Base-by-base conservation (phyloP, 352 stramenopile genomes). In the Pythium brachiatum region DNA sequence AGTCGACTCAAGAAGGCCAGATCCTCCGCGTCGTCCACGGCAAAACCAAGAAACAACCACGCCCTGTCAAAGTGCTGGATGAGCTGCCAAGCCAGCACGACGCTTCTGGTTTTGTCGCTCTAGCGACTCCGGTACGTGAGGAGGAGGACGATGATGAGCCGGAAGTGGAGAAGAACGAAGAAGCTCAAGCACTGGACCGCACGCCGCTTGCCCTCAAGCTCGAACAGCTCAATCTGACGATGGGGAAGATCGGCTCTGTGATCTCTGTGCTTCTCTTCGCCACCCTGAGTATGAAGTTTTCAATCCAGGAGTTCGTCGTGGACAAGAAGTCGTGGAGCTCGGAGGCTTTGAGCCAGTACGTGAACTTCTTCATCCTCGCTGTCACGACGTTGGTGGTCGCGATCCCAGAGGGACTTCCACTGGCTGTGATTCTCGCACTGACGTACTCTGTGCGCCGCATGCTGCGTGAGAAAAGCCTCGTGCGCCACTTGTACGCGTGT, bases 391-490 rank as follows among this genome's bases (percentile, higher is more conserved):
- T 86, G 11, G 77, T 86, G 13, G 76, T 92, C 16, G 88, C 90
- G 26, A 96, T 98, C 67, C 92, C 92, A 0, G 92, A 98, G 74
- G 90, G 92, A 26, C 70, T 97, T 13, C 90, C 92, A 12, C 64
- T 97, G 38, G 92, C 88, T 20, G 89, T 98, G 12, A 95, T 90
- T 20, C 95, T 97, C 52, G 82, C 86, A 3, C 72, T 98, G 16
- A 87, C 89, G 3, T 91, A 95, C 59, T 92, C 80, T 3, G 97
- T 94, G 9, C 92, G 92, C 32, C 95, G 98, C 64, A 99, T 99
- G 95, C 95, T 97, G 60, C 86, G 88, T 56, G 94, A 98, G 60
- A 90, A 98, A 66, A 98, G 98, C 74, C 83, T 99, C 23, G 97
- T 99, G 27, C 96, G 96, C 51, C 88, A 98, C 55, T 73, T 99